Evolutionary conservation across 208 protist genomes (phyloP), one percentile per base, ranked within the genome.

Genomic region (Trypanosoma vivax): DNA sequence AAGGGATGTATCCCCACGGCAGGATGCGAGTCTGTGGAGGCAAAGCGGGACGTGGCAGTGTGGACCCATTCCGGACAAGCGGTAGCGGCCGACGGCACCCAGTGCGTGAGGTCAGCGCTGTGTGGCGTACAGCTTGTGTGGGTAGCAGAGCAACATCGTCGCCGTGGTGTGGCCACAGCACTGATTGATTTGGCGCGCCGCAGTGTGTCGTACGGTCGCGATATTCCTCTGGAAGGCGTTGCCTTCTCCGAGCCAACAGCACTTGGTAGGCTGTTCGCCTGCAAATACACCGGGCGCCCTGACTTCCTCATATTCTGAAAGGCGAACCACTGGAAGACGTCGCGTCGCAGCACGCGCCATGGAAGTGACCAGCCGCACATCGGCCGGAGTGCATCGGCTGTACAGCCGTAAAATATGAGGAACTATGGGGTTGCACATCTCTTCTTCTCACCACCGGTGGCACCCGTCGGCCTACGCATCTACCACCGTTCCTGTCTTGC

Each of bases 241-340:
- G 81, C 81, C 1, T 89, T 89, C 31, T 69, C 65, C 13, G 77
- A 89, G 42, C 81, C 81, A 2, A 89, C 81, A 0, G 27, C 24
- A 34, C 30, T 70, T 33, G 81, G 81, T 9, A 49, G 24, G 28
- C 16, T 42, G 6, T 79, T 89, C 37, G 76, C 77, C n/a, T 52
- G 41, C 16, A 66, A 54, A 6, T 89, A 85, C 51, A 48, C 60
- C 2, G 60, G 55, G 5, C 56, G 75, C 10, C 23, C 59, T 19
- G 72, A 83, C 37, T 83, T 75, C 53, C 45, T 75, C n/a, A 35
- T 75, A 19, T 75, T 65, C 27, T 65, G 28, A 65, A 28, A 28
- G 38, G 14, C 46, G 16, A 50, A 30, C 42, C 24, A 31, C 39
- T 18, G 34, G 28, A 11, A 0, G 38, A 37, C 13, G 18, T 47